These are phyloP conservation scores for Artemisia annua DNA, from an alignment of 129 eudicot species.

Conservation along the genomic window DNA sequence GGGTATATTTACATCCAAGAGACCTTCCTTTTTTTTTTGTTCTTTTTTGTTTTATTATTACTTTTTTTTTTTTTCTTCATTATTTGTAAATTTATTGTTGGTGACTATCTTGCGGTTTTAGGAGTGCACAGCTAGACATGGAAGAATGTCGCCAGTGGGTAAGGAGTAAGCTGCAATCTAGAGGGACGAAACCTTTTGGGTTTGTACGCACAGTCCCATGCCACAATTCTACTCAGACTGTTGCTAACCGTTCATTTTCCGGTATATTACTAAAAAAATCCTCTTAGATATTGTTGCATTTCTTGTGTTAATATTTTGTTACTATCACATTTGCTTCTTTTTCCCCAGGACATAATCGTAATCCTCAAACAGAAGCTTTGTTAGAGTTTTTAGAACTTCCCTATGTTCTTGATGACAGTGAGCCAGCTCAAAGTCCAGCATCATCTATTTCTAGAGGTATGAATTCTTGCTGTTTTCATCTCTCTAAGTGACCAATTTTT, in stretches of 20 bases:
- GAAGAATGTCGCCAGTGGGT: slow-evolving; percentile 71
- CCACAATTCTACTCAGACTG: slow-evolving; percentile 46
- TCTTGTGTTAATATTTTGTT: neutral
- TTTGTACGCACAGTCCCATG: slow-evolving; percentile 73
- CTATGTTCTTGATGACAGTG: slow-evolving; percentile 61
- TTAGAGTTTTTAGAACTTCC: slow-evolving; percentile 66
- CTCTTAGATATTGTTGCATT: neutral
- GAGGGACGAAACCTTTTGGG: slow-evolving; percentile 79
- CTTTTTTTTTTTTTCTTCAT: too few relatives aligned
- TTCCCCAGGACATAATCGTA: slow-evolving; percentile 58
- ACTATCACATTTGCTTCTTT: neutral
- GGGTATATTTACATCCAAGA: slow-evolving; percentile 33
- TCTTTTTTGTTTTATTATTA: too few relatives aligned
- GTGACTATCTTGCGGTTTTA: slow-evolving; percentile 21
- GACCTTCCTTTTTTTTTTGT: too few relatives aligned
- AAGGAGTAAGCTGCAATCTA: slow-evolving; percentile 55
- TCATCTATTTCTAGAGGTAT: slow-evolving; percentile 50
- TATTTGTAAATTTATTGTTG: neutral
- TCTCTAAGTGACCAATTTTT: neutral
- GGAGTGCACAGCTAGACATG: slow-evolving; percentile 50
- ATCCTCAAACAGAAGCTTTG: slow-evolving; percentile 85
- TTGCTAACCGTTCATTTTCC: slow-evolving; percentile 35
- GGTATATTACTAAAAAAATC: slow-evolving; percentile 39
- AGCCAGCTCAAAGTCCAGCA: slow-evolving; percentile 38
- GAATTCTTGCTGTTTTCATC: neutral